Evolutionary conservation across 2,329 filamentous ascomycete genomes (phyloP), one percentile per base, ranked within the genome.

Genomic region (Sporothrix luriei): DNA sequence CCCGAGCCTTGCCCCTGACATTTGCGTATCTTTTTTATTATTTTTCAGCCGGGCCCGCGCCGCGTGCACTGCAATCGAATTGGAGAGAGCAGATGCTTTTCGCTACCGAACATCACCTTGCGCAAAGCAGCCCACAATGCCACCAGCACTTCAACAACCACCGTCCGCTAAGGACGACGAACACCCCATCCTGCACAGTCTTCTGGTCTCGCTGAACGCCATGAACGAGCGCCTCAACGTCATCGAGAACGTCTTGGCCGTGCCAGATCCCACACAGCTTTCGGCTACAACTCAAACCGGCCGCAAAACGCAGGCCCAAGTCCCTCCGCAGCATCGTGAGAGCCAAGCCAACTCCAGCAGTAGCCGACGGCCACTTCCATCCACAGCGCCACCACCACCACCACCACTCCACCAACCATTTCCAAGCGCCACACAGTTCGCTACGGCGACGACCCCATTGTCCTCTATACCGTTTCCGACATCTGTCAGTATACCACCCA

Each of bases 221-320:
- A 77, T 78, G 66, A 76, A 78, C 70, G 74, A 75, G 68, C 76
- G 77, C 21, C 76, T 78, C 14, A 70, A 61, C 57, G 73, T 76
- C 40, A 76, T 78, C 71, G 77, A 78, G 66, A 68, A 71, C 6
- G 66, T 69, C 24, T 69, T 78, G 48, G 70, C 55, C 16, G 26
- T 72, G 10, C 69, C 68, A 16, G 61, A 51, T 16, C 26, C 40
- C 65, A n/a, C 65, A n/a, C 70, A 64, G 54, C 55, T 49, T 14
- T 19, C 33, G 21, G 19, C 52, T 24, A 24, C 40, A 46, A 26
- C 40, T n/a, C 40, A 57, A 38, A 33, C 46, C 26, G 19, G 4
- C 29, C 26, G 48, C 10, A 26, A 29, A 49, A 43, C 16, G 2
- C 46, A 52, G 13, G 26, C 26, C 9, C 24, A 40, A n/a, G 46